Base-by-base conservation (phyloP, 768 basidiomycete species). In the Boletus edulis region DNA sequence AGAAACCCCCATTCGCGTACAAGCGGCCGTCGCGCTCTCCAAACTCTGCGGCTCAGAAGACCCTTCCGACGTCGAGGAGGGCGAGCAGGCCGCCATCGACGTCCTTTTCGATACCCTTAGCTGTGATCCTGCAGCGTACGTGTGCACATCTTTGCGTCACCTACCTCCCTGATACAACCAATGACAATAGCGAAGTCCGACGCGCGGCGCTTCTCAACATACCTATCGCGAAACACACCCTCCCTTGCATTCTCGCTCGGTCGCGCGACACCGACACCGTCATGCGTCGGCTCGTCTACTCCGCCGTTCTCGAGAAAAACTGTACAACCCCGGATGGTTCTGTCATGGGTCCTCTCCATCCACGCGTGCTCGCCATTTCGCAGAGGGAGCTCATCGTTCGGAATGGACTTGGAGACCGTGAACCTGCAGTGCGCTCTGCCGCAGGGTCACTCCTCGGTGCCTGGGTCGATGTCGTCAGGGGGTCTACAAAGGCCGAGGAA, bases 371-470 rank as follows among this genome's bases (percentile, higher is more conserved):
- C 38, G 81, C 79, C 2, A 83, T 91, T 27, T 72, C 79, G 0
- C 90, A 95, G 62, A 77, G 94, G 12, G 89, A 93, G 62, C 74
- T 81, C 22, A 81, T 96, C 45, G 83, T 96, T 3, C 80, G 81
- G 18, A 84, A 89, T 63, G 96, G 96, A 2, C 76, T 98, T 3
- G 86, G 90, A 0, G 96, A 98, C 71, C 82, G 96, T 27, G 93
- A 97, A 55, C 74, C 79, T 0, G 67, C 72, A 2, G 93, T 98
- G 3, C 78, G 85, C 31, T 73, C 78, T 17, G 91, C 91, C 1
- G 87, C 94, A 0, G 85, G 80, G 2, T 79, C 79, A 2, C 79
- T 97, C 44, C 71, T 98, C 15, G 82, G 78, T 0, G 76, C 73
- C 8, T 98, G 96, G 96, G 78, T 91, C 8, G 85, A 91, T 42